Percentiles rank a stretch among this genome's conserved stretches.
phyloP scores from a whole-genome alignment of 2,329 filamentous ascomycete genomes.

The Clarireedia homoeocarpa region DNA sequence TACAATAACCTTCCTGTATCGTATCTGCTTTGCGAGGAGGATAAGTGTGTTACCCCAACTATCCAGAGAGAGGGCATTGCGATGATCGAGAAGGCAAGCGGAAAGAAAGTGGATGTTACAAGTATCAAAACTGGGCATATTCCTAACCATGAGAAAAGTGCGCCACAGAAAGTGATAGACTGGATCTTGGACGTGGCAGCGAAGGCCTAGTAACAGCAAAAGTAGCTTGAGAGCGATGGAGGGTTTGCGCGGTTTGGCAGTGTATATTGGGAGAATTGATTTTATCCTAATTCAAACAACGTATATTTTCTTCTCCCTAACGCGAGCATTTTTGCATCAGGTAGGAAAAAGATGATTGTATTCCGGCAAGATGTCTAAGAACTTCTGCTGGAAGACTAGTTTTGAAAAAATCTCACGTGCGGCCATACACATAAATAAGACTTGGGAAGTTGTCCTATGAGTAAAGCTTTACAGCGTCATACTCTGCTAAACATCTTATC shows the following conservation, averaged over 20 bases:
- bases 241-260: neutral
- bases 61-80: conserved; percentile 31
- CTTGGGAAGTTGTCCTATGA: too few species aligned
- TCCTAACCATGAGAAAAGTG: conserved; percentile 21
- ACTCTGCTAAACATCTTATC: neutral
- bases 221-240: too few species aligned
- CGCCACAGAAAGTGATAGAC: conserved; percentile 23
- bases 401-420: too few species aligned
- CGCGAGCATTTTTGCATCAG: too few species aligned
- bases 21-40: conserved; percentile 33
- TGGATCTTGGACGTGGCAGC: conserved; percentile 19
- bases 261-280: neutral
- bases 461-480: too few species aligned
- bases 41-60: conserved; percentile 28
- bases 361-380: too few species aligned
- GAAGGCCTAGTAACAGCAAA: neutral
- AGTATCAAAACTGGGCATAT: conserved; percentile 31
- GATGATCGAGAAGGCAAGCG: conserved; percentile 30
- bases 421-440: too few species aligned
- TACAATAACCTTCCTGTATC: conserved; percentile 35
- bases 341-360: too few species aligned
- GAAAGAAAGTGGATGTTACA: conserved; percentile 33
- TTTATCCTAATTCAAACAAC: too few species aligned
- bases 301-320: too few species aligned
- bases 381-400: too few species aligned